Evolutionary conservation across 1,139 yeast genomes (phyloP).

Genomic region (Diutina scorzettiae): DNA sequence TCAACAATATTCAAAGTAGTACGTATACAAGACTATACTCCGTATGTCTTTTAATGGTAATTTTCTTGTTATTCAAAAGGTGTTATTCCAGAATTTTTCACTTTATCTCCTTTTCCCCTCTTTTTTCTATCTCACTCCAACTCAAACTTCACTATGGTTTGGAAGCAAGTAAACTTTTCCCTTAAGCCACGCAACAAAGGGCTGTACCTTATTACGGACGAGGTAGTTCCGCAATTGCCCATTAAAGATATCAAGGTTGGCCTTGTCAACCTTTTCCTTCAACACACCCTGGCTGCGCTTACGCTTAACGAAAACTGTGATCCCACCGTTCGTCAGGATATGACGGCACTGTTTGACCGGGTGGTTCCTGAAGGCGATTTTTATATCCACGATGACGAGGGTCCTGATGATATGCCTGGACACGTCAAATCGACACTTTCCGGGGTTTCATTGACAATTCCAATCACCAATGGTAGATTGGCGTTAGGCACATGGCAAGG

Average conservation of each 20-base stretch:
- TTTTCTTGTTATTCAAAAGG: no score
- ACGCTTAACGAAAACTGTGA: slow-evolving; percentile 74
- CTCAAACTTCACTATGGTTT: slow-evolving; percentile 12
- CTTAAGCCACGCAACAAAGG: slow-evolving; percentile 54
- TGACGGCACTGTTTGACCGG: slow-evolving; percentile 49
- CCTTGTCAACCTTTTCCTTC: slow-evolving; percentile 50
- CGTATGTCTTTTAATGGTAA: no score
- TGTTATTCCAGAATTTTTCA: no score
- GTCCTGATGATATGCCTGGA: slow-evolving; percentile 77
- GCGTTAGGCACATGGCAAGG: slow-evolving; percentile 85
- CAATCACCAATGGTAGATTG: slow-evolving; percentile 54
- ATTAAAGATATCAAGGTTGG: slow-evolving; percentile 52
- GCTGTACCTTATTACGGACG: slow-evolving; percentile 59
- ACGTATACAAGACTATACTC: no score
- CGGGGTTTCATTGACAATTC: slow-evolving; percentile 56
- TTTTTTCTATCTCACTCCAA: no score
- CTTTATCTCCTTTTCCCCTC: no score
- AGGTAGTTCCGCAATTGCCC: slow-evolving; percentile 40
- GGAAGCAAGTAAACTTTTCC: slow-evolving; percentile 48
- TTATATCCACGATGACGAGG: slow-evolving; percentile 62
- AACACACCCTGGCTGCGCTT: slow-evolving; percentile 71
- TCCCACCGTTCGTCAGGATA: slow-evolving; percentile 61
- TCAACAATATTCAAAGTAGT: no score
- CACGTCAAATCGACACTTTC: slow-evolving; percentile 57
- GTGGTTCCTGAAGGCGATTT: slow-evolving; percentile 61